These are phyloP conservation scores for Geotrichum cucujoidarum DNA, from an alignment of 1,139 yeast genomes.

Conservation along the genomic window DNA sequence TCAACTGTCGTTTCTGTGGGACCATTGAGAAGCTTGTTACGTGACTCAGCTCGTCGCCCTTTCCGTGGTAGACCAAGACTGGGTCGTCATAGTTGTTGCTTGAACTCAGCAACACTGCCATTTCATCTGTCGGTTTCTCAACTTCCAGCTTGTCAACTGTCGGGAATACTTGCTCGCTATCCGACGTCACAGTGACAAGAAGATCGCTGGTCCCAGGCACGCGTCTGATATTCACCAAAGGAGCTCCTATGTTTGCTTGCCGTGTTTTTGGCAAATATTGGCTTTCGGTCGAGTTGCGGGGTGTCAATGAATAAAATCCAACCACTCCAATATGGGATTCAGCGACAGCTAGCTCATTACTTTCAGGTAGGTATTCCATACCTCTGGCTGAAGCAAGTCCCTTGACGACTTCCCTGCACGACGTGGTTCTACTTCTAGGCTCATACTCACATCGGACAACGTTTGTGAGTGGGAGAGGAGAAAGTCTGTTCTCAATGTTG, in stretches of 20 bases:
- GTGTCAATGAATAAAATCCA: constrained; percentile 15
- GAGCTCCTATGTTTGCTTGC: constrained; percentile 12
- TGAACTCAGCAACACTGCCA: constrained; percentile 10
- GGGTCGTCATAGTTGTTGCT: constrained; percentile 5
- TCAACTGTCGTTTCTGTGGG: constrained; percentile 5
- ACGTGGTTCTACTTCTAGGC: not conserved
- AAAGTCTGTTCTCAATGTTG: constrained; percentile 13
- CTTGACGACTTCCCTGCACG: constrained; percentile 1
- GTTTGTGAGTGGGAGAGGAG: constrained; percentile 18
- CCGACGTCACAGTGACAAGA: constrained; percentile 22
- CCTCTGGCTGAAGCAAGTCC: constrained; percentile 22
- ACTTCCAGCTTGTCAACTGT: not conserved
- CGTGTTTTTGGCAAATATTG: not conserved
- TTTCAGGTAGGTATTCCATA: constrained; percentile 16
- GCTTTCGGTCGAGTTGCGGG: constrained; percentile 4
- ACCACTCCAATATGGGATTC: constrained; percentile 21
- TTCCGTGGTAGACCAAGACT: constrained; percentile 9
- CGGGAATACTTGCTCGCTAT: constrained; percentile 17
- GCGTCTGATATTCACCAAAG: constrained; percentile 21
- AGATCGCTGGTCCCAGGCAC: constrained; percentile 21
- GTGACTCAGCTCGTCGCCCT: constrained; percentile 1
- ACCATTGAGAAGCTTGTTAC: constrained; percentile 10
- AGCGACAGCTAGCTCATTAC: constrained; percentile 16
- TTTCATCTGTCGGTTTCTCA: constrained; percentile 6
- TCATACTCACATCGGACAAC: constrained; percentile 16